These are phyloP conservation scores for Neurospora sp. DNA, from an alignment of 495 filamentous ascomycete genomes.

Conservation along the genomic window DNA sequence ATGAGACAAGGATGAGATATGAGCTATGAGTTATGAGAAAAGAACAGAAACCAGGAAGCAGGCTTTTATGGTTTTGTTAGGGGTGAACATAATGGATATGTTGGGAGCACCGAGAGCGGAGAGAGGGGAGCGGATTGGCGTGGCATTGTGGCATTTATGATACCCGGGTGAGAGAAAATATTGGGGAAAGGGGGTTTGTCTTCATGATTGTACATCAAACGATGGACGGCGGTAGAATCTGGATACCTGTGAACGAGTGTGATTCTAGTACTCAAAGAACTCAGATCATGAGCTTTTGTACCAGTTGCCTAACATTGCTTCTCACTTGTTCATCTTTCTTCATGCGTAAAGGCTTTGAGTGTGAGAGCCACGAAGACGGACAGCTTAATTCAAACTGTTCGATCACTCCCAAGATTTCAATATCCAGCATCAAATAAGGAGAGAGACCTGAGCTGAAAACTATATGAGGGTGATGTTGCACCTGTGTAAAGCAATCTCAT, in stretches of 20 bases:
- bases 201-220: not conserved
- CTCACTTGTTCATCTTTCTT: not conserved
- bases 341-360: not conserved
- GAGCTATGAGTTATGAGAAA: not conserved
- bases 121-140: not conserved
- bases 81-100: not conserved
- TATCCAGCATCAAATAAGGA: too few relatives aligned
- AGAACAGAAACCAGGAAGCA: not conserved
- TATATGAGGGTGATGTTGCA: too few relatives aligned
- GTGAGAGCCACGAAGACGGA: not conserved
- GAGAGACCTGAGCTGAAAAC: too few relatives aligned
- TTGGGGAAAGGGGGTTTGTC: not conserved
- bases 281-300: not conserved
- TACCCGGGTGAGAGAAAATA: not conserved
- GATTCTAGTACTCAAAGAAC: not conserved
- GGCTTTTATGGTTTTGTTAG: not conserved
- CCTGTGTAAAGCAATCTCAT: too few relatives aligned
- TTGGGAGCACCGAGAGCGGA: not conserved
- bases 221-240: not conserved
- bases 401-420: not conserved
- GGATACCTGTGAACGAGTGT: not conserved
- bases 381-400: not conserved
- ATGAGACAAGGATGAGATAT: not conserved
- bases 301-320: not conserved
- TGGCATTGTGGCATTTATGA: not conserved